Base-by-base conservation (phyloP, 2,329 filamentous ascomycete species). In the Ciborinia camelliae region DNA sequence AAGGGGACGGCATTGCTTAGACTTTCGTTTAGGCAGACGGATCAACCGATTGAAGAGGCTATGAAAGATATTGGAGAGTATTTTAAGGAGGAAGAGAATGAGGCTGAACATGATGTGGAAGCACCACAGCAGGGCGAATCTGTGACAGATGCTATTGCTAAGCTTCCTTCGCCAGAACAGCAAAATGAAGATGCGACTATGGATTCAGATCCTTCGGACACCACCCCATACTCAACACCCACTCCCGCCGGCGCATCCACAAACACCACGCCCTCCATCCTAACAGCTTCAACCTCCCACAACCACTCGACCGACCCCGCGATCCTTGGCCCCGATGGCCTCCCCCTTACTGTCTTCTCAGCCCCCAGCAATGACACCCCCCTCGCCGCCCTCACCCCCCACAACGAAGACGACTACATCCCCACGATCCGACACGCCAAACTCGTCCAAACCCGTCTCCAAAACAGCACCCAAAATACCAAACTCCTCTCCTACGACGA, bases 401-500 rank as follows among this genome's bases (percentile, higher is more conserved):
- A 89, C 68, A 84, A 89, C 53, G 91, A 94, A 63, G 80, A 82
- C n/a, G 90, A 92, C 73, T 97, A 90, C 76, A 82, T 85, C 55
- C 92, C 86, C 45, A 92, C 85, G 62, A 86, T 92, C 72, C 88
- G 86, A 64, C 92, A 90, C 77, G 92, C 86, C 68, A 90, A 88
- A 76, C 82, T 86, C 45, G 90, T 89, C 76, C 92, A 95, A 77
- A 82, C 84, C 15, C 82, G 86, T 2, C 82, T 95, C 1, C 80
- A 83, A 62, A 79, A 82, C 41, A 81, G 80, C 53, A 81, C 85
- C 2, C 86, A 87, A 66, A 96, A 96, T 76, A 88, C 84, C 68
- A 88, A 92, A 26, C 84, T 98, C 0, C 85, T 86, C 7, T 96
- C 92, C 0, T 92, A 98, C 76, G 86, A 85, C 41, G 94, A 98